phyloP scores from a whole-genome alignment of 352 stramenopile genomes.

The Globisporangium nunn region DNA sequence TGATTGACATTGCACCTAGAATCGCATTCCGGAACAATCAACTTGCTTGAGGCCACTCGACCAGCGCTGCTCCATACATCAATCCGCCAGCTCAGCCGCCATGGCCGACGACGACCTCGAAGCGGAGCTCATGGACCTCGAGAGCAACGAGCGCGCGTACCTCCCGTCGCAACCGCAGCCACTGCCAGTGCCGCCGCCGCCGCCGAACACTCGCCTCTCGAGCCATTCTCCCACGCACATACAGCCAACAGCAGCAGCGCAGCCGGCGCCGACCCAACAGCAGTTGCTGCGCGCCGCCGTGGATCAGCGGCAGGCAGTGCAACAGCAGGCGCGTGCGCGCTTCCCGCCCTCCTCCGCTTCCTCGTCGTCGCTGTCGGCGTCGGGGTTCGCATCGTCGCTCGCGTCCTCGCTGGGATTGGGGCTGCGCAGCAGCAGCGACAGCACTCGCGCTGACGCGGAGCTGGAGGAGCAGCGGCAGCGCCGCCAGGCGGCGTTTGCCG shows the following conservation, averaged over 20 bases:
- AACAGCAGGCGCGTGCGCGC: slow-evolving; percentile 8
- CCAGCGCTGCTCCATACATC: too few relatives aligned
- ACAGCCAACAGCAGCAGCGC: not conserved
- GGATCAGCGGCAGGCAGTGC: not conserved
- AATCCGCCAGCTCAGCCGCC: not conserved
- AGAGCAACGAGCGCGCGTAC: slow-evolving; percentile 51
- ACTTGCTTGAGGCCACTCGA: too few relatives aligned
- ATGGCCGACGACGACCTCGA: slow-evolving; percentile 33
- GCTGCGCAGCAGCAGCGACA: not conserved
- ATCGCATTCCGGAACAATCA: not conserved
- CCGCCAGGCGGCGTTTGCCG: slow-evolving; percentile 5
- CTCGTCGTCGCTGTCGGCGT: slow-evolving; percentile 5
- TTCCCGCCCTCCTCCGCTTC: slow-evolving; percentile 1
- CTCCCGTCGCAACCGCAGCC: slow-evolving; percentile 19
- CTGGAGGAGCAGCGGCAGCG: slow-evolving; percentile 9
- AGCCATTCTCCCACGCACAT: not conserved
- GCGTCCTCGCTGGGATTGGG: slow-evolving; percentile 10
- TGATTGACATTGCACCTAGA: not conserved
- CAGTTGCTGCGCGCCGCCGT: slow-evolving; percentile 5
- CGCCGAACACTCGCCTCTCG: not conserved
- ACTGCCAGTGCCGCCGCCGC: not conserved
- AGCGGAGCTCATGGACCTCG: slow-evolving; percentile 57
- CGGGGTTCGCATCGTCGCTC: slow-evolving; percentile 4
- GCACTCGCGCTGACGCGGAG: not conserved
- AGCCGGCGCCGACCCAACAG: not conserved